Base-by-base conservation (phyloP, 306 rosid genomes). In the Pyrus bretschneideri region DNA sequence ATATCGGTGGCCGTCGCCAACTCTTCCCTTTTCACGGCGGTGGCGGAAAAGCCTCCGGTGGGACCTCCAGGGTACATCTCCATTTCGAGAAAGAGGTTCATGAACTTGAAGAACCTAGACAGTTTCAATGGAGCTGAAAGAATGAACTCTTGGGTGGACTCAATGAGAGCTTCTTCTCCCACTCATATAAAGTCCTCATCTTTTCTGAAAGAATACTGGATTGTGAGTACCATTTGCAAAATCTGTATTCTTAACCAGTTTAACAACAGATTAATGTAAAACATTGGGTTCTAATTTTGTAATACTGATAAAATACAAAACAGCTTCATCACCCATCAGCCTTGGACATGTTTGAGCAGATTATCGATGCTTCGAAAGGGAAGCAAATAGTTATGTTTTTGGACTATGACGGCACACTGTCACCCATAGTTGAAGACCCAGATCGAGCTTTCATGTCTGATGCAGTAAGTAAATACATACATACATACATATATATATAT, bases 141-240 rank as follows among this genome's bases (percentile, higher is more conserved):
- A 87, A 86, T 88, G 73, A 91, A 82, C 84, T 70, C 95, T 0
- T 90, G 94, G 92, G 79, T 94, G 61, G 98, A 94, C 81, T 89
- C 98, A 54, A 90, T 94, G 96, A 89, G 91, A 78, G 91, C 97
- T 30, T 94, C 98, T 33, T 94, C 98, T 52, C 98, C 98, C 0
- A 86, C 95, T 44, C 91, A 86, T 67, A 23, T 59, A 70, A 89
- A 88, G 79, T 83, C 97, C 40, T 49, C 90, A 6, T 45, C 91
- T 80, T 84, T 92, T 58, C 25, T 87, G 3, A 70, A 83, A 5
- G 88, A 94, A 1, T 87, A 86, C 78, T 91, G 94, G 97, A 87
- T 83, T 81, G 98, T 94, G 70, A 88, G 96, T 38, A 14, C 29
- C 17, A 17, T 49, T 49, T 49, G 55, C 55, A 49, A 15, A 27